These are phyloP conservation scores for Gossypium stocksii DNA, from an alignment of 345 rosid genomes.

Conservation along the genomic window DNA sequence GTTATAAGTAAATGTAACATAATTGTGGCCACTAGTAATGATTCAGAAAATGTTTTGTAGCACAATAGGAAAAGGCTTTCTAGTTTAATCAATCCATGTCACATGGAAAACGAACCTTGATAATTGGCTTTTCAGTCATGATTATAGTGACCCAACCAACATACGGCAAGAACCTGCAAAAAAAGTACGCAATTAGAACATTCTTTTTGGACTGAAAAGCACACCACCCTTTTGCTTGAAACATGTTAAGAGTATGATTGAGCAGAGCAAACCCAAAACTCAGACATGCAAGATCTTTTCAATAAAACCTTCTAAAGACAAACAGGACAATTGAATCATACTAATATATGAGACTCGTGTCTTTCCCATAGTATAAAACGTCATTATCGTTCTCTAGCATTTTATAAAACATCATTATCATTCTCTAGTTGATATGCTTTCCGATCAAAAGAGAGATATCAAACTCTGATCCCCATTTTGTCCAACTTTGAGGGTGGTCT, in stretches of 20 bases:
- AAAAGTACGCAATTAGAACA: not conserved
- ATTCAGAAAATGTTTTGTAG: not conserved
- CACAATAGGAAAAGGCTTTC: not conserved
- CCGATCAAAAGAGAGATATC: not conserved
- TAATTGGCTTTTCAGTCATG: constrained; percentile 91
- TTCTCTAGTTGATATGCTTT: not conserved
- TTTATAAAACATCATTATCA: not conserved
- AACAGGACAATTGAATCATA: not conserved
- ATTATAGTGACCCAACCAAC: constrained; percentile 95
- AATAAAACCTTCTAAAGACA: not conserved
- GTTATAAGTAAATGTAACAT: not conserved
- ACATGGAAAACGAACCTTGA: constrained; percentile 44
- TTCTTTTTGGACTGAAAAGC: not conserved
- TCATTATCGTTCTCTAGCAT: not conserved
- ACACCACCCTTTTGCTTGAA: not conserved
- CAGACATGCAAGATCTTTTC: not conserved
- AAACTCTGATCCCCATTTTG: not conserved
- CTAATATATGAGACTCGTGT: not conserved
- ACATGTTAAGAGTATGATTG: not conserved
- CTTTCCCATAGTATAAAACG: not conserved
- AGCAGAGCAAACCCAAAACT: not conserved
- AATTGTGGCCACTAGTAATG: not conserved
- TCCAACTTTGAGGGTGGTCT: not conserved
- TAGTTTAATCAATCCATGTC: not conserved
- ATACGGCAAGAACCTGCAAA: constrained; percentile 73